These are phyloP conservation scores for Agastache rugosa DNA, from an alignment of 257 asterid genomes.

Conservation along the genomic window DNA sequence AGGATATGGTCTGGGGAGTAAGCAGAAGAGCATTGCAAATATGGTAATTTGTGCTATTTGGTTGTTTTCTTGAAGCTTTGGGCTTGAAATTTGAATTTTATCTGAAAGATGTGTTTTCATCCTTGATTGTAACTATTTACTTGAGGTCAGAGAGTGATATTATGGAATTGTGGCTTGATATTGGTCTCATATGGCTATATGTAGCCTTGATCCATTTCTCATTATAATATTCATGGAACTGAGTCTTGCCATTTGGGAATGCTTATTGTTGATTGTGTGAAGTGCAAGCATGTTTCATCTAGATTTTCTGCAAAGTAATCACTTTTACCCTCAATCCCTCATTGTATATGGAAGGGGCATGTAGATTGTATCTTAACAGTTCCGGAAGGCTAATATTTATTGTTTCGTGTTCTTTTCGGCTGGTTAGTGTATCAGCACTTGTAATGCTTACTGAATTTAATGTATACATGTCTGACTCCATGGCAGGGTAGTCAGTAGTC, in stretches of 20 bases:
- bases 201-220: too few relatives aligned
- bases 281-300: too few relatives aligned
- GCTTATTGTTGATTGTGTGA: not conserved
- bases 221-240: not conserved
- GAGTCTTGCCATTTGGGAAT: not conserved
- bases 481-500: not conserved
- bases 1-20: slow-evolving; percentile 44
- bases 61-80: slow-evolving; percentile 18
- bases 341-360: not conserved
- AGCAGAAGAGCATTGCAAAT: slow-evolving; percentile 64
- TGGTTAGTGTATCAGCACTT: not conserved
- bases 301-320: not conserved
- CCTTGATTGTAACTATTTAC: not conserved
- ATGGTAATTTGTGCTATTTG: slow-evolving; percentile 34
- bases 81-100: slow-evolving; percentile 1
- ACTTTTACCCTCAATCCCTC: not conserved
- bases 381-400: not conserved
- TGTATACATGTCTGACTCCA: not conserved
- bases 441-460: not conserved
- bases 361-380: not conserved
- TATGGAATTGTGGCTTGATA: too few relatives aligned
- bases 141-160: not conserved
- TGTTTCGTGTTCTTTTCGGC: not conserved
- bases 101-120: not conserved
- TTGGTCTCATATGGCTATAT: too few relatives aligned